Evolutionary conservation across 2,329 filamentous ascomycete genomes (phyloP), one percentile per base, ranked within the genome.

Genomic region (Blastomyces emzantsi): DNA sequence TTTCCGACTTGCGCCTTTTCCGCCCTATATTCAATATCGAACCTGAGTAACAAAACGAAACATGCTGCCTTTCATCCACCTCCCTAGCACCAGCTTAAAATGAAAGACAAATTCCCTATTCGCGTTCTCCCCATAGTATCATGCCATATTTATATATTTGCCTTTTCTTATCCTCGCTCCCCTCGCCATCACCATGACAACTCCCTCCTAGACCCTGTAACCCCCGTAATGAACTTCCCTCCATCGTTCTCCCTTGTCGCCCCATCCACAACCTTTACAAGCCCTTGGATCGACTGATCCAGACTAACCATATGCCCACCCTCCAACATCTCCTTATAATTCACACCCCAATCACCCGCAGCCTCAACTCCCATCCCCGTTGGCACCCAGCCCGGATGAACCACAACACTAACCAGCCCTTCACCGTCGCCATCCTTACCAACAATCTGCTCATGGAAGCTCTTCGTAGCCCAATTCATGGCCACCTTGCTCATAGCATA

Each of bases 371-470:
- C 77, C 33, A 64, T 64, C 6, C 62, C 62, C 7, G 70, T 70
- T 61, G 67, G 63, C 41, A 78, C 76, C 69, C 76, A 78, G 0
- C 77, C 77, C 1, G 77, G 77, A 64, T 79, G 77, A 1, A 71
- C 39, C 8, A 67, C 64, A 54, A 70, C 62, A 6, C 63, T 67
- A 56, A 70, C 61, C 9, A 71, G 54, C n/a, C 65, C 57, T 7
- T 65, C 55, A 56, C 65, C 45, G 3, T 49, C 45, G 2, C 43
- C 43, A 6, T 19, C 43, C n/a, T 47, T 47, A 2, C 43, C 43
- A 47, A 22, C 51, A 33, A 70, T 67, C 60, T 79, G 71, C 0
- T 54, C n/a, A 62, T 71, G 70, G 15, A 71, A 52, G 6, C 66
- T 66, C n/a, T 62, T 63, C 2, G 63, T 64, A 6, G 70, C 41